Evolutionary conservation across 2,329 filamentous ascomycete species (phyloP).

Genomic region (Aspergillus tanneri): DNA sequence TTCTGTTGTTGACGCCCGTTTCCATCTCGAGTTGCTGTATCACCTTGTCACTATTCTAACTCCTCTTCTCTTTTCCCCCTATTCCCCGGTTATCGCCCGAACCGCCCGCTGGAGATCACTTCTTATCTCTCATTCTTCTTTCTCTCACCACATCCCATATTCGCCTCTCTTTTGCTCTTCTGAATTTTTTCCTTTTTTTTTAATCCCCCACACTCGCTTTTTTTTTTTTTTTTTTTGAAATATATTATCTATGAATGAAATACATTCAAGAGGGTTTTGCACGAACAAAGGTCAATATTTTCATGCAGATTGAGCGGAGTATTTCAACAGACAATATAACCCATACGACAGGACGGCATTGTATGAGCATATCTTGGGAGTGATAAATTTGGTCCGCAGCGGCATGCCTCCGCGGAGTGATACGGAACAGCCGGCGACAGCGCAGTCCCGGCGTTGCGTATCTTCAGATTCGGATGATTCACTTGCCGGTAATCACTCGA

Average conservation of each 20-base stretch:
- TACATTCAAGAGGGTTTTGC: slow-evolving; percentile 6
- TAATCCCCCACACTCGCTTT: neutral
- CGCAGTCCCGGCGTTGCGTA: slow-evolving; percentile 31
- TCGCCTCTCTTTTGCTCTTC: neutral
- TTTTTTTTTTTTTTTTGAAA: neutral
- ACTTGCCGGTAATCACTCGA: slow-evolving; percentile 33
- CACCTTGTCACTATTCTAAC: too few species aligned
- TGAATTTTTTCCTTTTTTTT: slow-evolving; percentile 1
- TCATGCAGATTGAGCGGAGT: slow-evolving; percentile 18
- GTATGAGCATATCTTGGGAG: slow-evolving; percentile 26
- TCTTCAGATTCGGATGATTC: slow-evolving; percentile 25
- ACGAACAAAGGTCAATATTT: slow-evolving; percentile 14
- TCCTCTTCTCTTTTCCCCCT: neutral
- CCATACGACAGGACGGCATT: slow-evolving; percentile 22
- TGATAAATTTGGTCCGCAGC: slow-evolving; percentile 31
- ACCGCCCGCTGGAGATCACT: slow-evolving; percentile 14
- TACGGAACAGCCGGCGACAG: slow-evolving; percentile 29
- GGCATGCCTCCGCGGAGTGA: slow-evolving; percentile 32
- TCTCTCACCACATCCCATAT: neutral
- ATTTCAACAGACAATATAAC: slow-evolving; percentile 13
- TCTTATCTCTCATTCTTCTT: slow-evolving; percentile 6
- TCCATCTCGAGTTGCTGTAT: too few species aligned
- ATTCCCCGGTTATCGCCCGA: slow-evolving; percentile 6
- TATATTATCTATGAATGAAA: slow-evolving; percentile 21
- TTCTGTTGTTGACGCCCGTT: too few species aligned